These are phyloP conservation scores for Saccharomyces hybrid DNA, from an alignment of 1,139 yeast species.

Conservation along the genomic window DNA sequence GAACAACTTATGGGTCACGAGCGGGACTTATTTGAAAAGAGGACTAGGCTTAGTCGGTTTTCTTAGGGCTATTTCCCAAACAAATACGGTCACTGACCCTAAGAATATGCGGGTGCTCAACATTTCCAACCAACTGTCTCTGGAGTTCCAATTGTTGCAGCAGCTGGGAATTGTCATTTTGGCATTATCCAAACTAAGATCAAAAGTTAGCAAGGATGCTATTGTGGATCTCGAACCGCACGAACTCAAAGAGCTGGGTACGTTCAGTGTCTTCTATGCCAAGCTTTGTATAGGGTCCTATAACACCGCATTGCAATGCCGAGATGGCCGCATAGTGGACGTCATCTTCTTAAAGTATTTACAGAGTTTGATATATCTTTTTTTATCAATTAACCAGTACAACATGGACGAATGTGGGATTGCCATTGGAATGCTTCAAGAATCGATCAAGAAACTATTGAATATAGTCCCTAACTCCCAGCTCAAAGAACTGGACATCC, in stretches of 20 bases:
- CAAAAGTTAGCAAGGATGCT: slow-evolving; percentile 19
- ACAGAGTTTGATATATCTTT: slow-evolving; percentile 18
- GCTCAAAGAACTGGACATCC: slow-evolving; percentile 6
- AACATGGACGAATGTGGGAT: slow-evolving; percentile 20
- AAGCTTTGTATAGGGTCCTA: slow-evolving; percentile 27
- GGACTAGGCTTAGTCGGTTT: neutral
- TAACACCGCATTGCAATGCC: slow-evolving; percentile 11
- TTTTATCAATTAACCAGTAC: slow-evolving; percentile 26
- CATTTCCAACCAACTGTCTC: slow-evolving; percentile 6
- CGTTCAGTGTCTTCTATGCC: slow-evolving; percentile 20
- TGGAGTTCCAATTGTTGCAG: slow-evolving; percentile 20
- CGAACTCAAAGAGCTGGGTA: slow-evolving; percentile 20
- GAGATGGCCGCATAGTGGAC: slow-evolving; percentile 9
- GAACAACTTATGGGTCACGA: neutral
- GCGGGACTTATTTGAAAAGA: slow-evolving; percentile 1
- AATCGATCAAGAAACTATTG: slow-evolving; percentile 13
- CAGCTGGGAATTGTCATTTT: slow-evolving; percentile 25
- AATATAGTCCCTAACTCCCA: slow-evolving; percentile 13
- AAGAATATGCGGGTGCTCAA: neutral
- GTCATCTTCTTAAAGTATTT: slow-evolving; percentile 14
- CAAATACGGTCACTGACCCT: neutral
- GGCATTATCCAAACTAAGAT: slow-evolving; percentile 24
- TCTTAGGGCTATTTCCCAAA: neutral
- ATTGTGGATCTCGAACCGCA: slow-evolving; percentile 25
- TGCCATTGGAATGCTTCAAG: slow-evolving; percentile 26